Conservation (phyloP, 106 monocot species). For the Phalaenopsis equestris region DNA sequence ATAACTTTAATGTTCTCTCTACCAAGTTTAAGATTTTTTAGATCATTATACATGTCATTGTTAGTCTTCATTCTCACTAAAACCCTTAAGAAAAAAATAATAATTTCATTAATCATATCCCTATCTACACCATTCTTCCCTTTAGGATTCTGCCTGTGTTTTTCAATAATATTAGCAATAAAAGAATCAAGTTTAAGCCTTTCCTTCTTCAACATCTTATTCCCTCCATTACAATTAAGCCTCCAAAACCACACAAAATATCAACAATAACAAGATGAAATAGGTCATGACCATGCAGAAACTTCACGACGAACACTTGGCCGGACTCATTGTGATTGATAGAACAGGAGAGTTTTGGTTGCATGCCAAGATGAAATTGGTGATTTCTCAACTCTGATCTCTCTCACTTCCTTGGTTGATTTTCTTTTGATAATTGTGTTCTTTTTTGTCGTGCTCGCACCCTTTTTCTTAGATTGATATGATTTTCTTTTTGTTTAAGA, state of each 20-base stretch:
- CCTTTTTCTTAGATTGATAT: too few relatives aligned
- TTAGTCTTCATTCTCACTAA: background rate
- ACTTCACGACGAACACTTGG: too few relatives aligned
- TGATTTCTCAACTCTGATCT: too few relatives aligned
- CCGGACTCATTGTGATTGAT: too few relatives aligned
- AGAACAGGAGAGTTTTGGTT: too few relatives aligned
- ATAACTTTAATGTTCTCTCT: slow-evolving; percentile 56
- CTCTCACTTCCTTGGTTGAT: too few relatives aligned
- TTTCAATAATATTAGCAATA: slow-evolving; percentile 73
- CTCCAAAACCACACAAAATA: slow-evolving; percentile 14
- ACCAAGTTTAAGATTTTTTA: slow-evolving; percentile 25
- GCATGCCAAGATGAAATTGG: too few relatives aligned
- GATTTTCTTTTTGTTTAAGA: too few relatives aligned
- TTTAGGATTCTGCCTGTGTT: slow-evolving; percentile 43
- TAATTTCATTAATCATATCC: slow-evolving; percentile 70
- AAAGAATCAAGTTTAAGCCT: slow-evolving; percentile 46
- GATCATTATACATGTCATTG: background rate
- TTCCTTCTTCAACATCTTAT: slow-evolving; percentile 36
- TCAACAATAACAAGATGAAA: too few relatives aligned
- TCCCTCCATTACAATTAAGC: slow-evolving; percentile 56
- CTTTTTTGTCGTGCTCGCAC: too few relatives aligned
- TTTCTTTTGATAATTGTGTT: too few relatives aligned
- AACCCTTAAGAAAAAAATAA: slow-evolving; percentile 17
- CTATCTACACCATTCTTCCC: slow-evolving; percentile 10
- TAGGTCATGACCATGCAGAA: too few relatives aligned